Base-by-base conservation (phyloP, 2,329 filamentous ascomycete species). In the Monilinia fructicola region DNA sequence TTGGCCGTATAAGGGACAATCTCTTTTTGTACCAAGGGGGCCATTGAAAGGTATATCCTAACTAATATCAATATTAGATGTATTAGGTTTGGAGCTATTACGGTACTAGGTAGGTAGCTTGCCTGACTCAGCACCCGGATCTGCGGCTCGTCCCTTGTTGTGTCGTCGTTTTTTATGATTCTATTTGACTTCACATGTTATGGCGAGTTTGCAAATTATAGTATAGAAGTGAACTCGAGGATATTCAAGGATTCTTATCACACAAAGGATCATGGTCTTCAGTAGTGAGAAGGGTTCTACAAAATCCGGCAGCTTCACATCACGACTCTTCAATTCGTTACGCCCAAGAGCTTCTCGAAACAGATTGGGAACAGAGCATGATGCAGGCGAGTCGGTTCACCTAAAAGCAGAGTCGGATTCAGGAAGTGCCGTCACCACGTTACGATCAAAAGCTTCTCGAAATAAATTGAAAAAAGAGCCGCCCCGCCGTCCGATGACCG, bases 391-490 rank as follows among this genome's bases (percentile, higher is more conserved):
- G 14, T 61, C 58, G 14, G 44, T 26, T 38, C 14, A 61, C n/a
- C 23, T 61, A 44, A 61, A 61, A n/a, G 58, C 58, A 35, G 58
- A 61, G 14, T 61, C 58, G 9, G 58, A 61, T 50, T 31, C 44
- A 61, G 44, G 28, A 14, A 50, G 58, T 50, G 26, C 58, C 28
- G n/a, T 64, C 42, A 42, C 54, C 42, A 61, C 40, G 16, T 55
- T 66, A 23, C 40, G 50, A 48, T 61, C 59, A n/a, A 63, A 56
- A 31, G 28, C 38, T 50, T 66, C 56, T 40, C 48, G 54, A 38
- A 59, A 59, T 11, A 59, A 55, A 54, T 21, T 68, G 31, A 67
- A 23, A 46, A 68, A 68, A 28, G 54, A 23, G 44, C 65, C 40
- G 42, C 44, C 67, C 18, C 14, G 6, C 31, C 44, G 42, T 35